phyloP scores from a whole-genome alignment of 176 grass and related monocot species.

The Leersia perrieri region DNA sequence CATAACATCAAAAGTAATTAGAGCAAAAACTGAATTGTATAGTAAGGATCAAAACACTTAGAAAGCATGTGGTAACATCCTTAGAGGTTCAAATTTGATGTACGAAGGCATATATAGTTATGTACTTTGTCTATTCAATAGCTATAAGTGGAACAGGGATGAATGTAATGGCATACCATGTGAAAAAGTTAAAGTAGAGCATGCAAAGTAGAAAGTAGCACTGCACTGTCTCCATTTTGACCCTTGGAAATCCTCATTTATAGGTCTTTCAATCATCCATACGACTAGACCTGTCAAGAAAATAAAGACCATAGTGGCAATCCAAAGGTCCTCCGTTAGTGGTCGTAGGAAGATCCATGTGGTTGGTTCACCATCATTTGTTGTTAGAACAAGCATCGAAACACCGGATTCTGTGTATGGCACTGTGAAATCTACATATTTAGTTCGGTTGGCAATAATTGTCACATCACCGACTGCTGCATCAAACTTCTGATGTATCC shows the following conservation, averaged over 20 bases:
- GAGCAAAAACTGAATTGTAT: too few species aligned
- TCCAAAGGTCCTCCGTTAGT: slow-evolving; percentile 40
- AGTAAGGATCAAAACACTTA: too few species aligned
- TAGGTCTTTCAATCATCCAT: slow-evolving; percentile 25
- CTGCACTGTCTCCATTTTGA: slow-evolving; percentile 30
- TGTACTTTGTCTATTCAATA: background rate
- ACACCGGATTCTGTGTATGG: slow-evolving; percentile 50
- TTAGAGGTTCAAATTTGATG: background rate
- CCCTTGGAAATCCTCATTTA: background rate
- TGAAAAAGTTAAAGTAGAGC: slow-evolving; percentile 54
- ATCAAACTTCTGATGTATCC: slow-evolving; percentile 37
- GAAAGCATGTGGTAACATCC: background rate
- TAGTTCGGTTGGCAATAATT: slow-evolving; percentile 36
- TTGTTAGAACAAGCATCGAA: slow-evolving; percentile 36
- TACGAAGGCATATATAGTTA: background rate
- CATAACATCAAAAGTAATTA: too few species aligned
- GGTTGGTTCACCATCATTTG: background rate
- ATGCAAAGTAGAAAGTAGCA: slow-evolving; percentile 50
- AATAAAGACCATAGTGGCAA: slow-evolving; percentile 27
- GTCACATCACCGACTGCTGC: slow-evolving; percentile 56
- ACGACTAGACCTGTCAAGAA: slow-evolving; percentile 38
- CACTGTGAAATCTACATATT: slow-evolving; percentile 52
- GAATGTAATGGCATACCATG: slow-evolving; percentile 40
- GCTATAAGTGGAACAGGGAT: background rate
- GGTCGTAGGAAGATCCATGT: slow-evolving; percentile 56